Percentiles rank a stretch among this genome's conserved stretches.
Evolutionary conservation across 2,329 filamentous ascomycete genomes (phyloP).

Genomic region (Pseudogymnoascus sp.): DNA sequence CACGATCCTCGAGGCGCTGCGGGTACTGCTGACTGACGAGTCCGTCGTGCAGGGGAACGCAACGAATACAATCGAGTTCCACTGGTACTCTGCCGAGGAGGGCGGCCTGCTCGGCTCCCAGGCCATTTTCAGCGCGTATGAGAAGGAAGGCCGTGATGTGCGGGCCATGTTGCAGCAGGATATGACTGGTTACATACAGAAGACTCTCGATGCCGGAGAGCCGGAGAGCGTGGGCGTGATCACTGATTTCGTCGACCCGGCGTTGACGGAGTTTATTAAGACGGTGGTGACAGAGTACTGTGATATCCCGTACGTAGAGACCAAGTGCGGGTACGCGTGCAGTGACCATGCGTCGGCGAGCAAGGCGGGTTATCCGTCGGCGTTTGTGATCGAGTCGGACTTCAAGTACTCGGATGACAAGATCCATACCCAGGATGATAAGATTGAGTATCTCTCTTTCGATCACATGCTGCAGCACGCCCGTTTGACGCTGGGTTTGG

Average conservation of each 20-base stretch:
- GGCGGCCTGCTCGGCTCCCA: conserved; percentile 81
- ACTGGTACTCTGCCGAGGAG: conserved; percentile 92
- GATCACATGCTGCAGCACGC: conserved; percentile 91
- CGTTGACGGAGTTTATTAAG: conserved; percentile 84
- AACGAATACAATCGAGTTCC: conserved; percentile 86
- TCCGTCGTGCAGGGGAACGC: conserved; percentile 63
- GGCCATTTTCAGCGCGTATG: conserved; percentile 78
- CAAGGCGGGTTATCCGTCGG: conserved; percentile 65
- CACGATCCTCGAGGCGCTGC: conserved; percentile 86
- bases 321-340: conserved; percentile 82
- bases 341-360: conserved; percentile 66
- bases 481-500: conserved; percentile 71
- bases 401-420: conserved; percentile 59
- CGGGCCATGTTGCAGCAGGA: conserved; percentile 98
- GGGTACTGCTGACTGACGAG: conserved; percentile 66
- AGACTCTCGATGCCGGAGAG: conserved; percentile 72
- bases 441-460: conserved; percentile 66
- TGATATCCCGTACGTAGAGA: conserved; percentile 76
- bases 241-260: conserved; percentile 78
- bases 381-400: conserved; percentile 67
- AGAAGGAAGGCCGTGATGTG: conserved; percentile 62
- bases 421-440: conserved; percentile 63
- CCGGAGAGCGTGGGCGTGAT: conserved; percentile 86
- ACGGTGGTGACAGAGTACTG: conserved; percentile 80
- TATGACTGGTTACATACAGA: conserved; percentile 86